Conservation (phyloP, 352 stramenopile genomes). For the Blastocystis sp. region DNA sequence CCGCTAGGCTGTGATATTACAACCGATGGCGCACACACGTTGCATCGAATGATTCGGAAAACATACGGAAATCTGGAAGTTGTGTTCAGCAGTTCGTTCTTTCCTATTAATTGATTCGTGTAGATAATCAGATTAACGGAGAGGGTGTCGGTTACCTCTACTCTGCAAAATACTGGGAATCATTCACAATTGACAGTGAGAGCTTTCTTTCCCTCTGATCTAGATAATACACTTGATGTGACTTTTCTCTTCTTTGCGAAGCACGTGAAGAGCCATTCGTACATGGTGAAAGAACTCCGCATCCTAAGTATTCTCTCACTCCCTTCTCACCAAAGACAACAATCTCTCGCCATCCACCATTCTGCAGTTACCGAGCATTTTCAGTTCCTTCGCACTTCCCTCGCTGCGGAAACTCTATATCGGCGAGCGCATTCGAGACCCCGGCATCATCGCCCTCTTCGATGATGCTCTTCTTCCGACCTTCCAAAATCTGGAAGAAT, state of each 20-base stretch:
- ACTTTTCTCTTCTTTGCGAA: background rate
- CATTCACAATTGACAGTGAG: conserved; percentile 14
- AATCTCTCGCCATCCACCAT: conserved; percentile 25
- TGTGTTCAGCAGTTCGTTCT: background rate
- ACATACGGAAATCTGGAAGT: background rate
- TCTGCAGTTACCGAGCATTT: background rate
- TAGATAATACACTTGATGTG: conserved; percentile 36
- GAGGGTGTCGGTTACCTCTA: conserved; percentile 14
- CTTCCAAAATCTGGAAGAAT: background rate
- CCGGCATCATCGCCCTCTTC: background rate
- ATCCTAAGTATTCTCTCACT: background rate
- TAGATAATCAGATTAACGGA: conserved; percentile 17
- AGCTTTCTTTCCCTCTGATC: background rate
- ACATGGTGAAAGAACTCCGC: conserved; percentile 35
- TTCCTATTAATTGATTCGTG: background rate
- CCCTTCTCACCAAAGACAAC: background rate
- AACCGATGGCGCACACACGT: background rate
- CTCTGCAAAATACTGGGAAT: conserved; percentile 10
- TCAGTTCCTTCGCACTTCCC: background rate
- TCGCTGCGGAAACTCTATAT: background rate
- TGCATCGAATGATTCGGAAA: conserved; percentile 17
- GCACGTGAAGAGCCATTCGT: background rate
- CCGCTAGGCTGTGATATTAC: background rate
- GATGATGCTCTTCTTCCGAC: background rate
- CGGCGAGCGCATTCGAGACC: background rate